Evolutionary conservation across 2,329 filamentous ascomycete genomes (phyloP).

Genomic region (Amauroascus verrucosus): DNA sequence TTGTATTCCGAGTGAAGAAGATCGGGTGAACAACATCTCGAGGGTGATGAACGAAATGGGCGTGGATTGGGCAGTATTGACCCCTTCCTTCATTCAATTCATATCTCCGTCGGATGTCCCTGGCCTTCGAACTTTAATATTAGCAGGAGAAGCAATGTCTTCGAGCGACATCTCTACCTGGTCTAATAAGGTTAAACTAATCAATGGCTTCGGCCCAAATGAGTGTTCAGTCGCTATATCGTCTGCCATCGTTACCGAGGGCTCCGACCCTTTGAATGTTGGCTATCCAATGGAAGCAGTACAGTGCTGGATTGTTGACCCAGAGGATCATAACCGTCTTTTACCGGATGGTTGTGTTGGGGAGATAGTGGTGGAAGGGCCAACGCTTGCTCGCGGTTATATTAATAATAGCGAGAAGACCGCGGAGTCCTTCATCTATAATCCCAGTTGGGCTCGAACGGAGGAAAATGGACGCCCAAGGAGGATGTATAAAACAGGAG

Average conservation of each 20-base stretch:
- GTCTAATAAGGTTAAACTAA: neutral
- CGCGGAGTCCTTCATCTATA: constrained; percentile 41
- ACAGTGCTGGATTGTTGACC: constrained; percentile 20
- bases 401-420: constrained; percentile 20
- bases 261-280: neutral
- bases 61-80: constrained; percentile 45
- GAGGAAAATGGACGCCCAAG: neutral
- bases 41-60: constrained; percentile 36
- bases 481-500: constrained; percentile 29
- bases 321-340: constrained; percentile 16
- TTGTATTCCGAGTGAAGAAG: constrained; percentile 34
- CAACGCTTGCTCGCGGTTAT: constrained; percentile 31
- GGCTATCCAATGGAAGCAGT: neutral
- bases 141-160: constrained; percentile 27
- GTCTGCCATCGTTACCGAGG: neutral
- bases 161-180: constrained; percentile 18
- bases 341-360: constrained; percentile 32
- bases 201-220: constrained; percentile 20
- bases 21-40: constrained; percentile 28
- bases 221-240: constrained; percentile 10
- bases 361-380: constrained; percentile 33
- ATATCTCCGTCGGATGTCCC: constrained; percentile 29
- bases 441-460: constrained; percentile 18
- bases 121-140: constrained; percentile 28
- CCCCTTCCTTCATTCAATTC: constrained; percentile 42